Evolutionary conservation across 306 rosid species (phyloP), one percentile per base, ranked within the genome.

Genomic region (Crotalaria pallida): DNA sequence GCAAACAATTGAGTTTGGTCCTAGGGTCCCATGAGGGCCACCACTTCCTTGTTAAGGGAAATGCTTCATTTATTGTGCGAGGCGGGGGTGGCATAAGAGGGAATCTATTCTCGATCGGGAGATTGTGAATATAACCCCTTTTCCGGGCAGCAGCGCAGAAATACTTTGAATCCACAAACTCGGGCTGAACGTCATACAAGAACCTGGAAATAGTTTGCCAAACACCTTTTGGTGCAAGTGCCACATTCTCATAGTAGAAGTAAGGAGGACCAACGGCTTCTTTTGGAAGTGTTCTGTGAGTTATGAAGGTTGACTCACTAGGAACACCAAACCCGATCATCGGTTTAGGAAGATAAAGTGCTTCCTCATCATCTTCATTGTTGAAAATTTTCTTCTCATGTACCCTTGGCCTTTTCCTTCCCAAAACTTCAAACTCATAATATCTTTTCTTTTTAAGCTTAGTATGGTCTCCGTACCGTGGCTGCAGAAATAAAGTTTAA

Each of bases 21-120:
- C 99, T 82, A 0, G 72, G 4, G 43, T 95, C 99, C 99, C 99
- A 95, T 3, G 91, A 75, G 33, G 99, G 99, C 99, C 99, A 95
- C 99, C 99, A 95, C 59, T 48, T 87, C 84, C 59, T 95, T 36
- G 96, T 87, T 58, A 95, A 26, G 58, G 99, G 99, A 1, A 95
- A 61, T 22, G 97, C 96, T 34, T 95, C 96, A 26, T 74, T 74
- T 24, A 95, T 76, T 47, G 96, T 87, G 23, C 72, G 79, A 0
- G 97, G 86, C 12, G 97, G 97, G 13, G 83, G 80, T 0, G 99
- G 99, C 58, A 91, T 81, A 53, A 95, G 88, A 6, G 97, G 99
- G 67, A 36, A 95, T 55, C 99, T 86, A 60, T 82, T 76, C 1
- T 70, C 41, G 36, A 95, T 75, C 3, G 99, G 99, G 29, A 95